These are phyloP conservation scores for Calonectria montana DNA, from an alignment of 2,329 filamentous ascomycete genomes.

Conservation along the genomic window DNA sequence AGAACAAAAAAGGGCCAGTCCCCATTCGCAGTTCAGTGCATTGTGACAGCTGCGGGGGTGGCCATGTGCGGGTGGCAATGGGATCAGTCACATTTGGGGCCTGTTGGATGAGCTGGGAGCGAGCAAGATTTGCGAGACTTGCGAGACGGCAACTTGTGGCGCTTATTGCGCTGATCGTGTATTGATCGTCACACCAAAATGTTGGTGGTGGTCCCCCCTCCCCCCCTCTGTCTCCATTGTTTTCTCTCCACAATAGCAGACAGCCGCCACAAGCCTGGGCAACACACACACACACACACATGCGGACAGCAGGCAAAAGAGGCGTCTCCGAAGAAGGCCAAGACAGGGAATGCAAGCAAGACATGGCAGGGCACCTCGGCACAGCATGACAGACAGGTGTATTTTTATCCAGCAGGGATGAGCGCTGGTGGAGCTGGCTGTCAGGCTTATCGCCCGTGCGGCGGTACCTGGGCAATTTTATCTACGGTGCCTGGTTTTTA, in stretches of 20 bases:
- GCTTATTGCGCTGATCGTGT: slow-evolving; percentile 10
- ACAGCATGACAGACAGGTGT: neutral
- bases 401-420: neutral
- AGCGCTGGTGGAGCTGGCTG: too few relatives aligned
- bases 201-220: neutral
- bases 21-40: neutral
- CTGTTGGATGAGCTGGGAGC: neutral
- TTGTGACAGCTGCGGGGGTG: neutral
- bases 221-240: neutral
- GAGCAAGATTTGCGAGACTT: neutral
- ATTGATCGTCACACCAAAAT: neutral
- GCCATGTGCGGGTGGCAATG: neutral
- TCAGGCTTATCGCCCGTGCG: too few relatives aligned
- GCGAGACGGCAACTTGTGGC: slow-evolving; percentile 1
- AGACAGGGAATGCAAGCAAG: neutral
- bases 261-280: slow-evolving; percentile 2
- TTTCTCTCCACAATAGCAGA: neutral
- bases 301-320: neutral
- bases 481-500: too few relatives aligned
- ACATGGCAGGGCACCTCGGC: neutral
- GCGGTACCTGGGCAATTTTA: too few relatives aligned
- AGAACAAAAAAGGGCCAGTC: neutral
- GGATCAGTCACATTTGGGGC: slow-evolving; percentile 2
- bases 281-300: neutral
- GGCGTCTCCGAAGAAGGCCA: neutral